Evolutionary conservation across 257 asterid genomes (phyloP).

Genomic region (Parsonsia alboflavescens): DNA sequence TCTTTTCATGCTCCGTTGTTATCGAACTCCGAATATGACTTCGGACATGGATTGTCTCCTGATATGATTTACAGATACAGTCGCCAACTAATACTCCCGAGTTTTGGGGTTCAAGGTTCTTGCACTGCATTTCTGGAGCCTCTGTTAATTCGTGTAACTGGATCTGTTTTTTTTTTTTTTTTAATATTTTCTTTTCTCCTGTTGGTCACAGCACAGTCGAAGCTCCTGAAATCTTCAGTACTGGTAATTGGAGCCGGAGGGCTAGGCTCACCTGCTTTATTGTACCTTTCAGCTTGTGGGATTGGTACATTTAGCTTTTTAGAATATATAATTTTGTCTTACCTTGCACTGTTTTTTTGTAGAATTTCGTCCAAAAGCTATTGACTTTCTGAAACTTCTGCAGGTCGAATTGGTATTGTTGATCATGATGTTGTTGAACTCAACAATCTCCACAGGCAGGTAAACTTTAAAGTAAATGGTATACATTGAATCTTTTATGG

Average conservation of each 20-base stretch:
- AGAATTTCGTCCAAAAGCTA: background rate
- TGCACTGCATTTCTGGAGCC: background rate
- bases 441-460: slow-evolving; percentile 96
- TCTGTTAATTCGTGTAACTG: background rate
- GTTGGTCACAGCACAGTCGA: slow-evolving; percentile 55
- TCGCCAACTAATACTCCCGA: slow-evolving; percentile 89
- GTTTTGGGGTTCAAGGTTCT: slow-evolving; percentile 60
- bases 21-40: slow-evolving; percentile 12
- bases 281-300: slow-evolving; percentile 91
- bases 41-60: slow-evolving; percentile 42
- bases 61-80: slow-evolving; percentile 83
- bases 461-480: slow-evolving; percentile 15
- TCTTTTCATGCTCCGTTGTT: background rate
- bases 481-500: background rate
- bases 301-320: slow-evolving; percentile 25
- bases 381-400: slow-evolving; percentile 4
- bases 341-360: background rate
- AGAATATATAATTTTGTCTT: background rate
- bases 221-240: slow-evolving; percentile 70
- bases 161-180: background rate
- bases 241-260: slow-evolving; percentile 99
- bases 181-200: background rate
- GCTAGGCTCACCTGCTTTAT: slow-evolving; percentile 85
- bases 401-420: slow-evolving; percentile 93
- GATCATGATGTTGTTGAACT: slow-evolving; percentile 98